Conservation (phyloP, 768 basidiomycete genomes). For the Russula ochroleuca region DNA sequence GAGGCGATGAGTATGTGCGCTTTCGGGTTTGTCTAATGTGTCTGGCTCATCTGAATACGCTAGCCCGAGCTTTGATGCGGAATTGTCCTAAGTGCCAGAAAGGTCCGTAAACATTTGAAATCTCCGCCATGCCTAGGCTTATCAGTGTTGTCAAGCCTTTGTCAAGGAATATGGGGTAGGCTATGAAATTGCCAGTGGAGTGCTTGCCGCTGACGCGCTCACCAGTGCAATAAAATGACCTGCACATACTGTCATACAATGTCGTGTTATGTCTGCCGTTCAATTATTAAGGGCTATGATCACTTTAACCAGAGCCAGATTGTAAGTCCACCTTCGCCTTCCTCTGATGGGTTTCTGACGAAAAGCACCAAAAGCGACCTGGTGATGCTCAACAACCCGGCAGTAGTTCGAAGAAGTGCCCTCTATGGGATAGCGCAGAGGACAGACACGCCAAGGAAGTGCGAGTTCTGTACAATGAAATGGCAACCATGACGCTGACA, state of each 20-base stretch:
- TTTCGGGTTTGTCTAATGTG: background rate
- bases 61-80: constrained; percentile 78
- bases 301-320: constrained; percentile 54
- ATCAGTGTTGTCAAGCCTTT: constrained; percentile 48
- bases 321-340: constrained; percentile 30
- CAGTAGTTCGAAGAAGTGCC: constrained; percentile 45
- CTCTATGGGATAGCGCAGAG: constrained; percentile 65
- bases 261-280: constrained; percentile 82
- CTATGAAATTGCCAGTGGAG: constrained; percentile 14
- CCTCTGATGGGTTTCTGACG: background rate
- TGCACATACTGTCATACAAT: constrained; percentile 67
- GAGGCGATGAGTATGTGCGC: constrained; percentile 81
- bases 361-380: constrained; percentile 9
- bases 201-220: constrained; percentile 10
- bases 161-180: constrained; percentile 75
- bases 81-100: constrained; percentile 85
- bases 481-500: background rate
- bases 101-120: constrained; percentile 39
- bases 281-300: constrained; percentile 69
- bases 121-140: background rate
- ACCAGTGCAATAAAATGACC: constrained; percentile 88
- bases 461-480: constrained; percentile 14
- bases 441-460: constrained; percentile 65
- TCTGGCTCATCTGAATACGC: constrained; percentile 15
- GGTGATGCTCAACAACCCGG: constrained; percentile 8